Evolutionary conservation across 2,329 filamentous ascomycete species (phyloP), one percentile per base, ranked within the genome.

Genomic region (Macrophomina tecta): DNA sequence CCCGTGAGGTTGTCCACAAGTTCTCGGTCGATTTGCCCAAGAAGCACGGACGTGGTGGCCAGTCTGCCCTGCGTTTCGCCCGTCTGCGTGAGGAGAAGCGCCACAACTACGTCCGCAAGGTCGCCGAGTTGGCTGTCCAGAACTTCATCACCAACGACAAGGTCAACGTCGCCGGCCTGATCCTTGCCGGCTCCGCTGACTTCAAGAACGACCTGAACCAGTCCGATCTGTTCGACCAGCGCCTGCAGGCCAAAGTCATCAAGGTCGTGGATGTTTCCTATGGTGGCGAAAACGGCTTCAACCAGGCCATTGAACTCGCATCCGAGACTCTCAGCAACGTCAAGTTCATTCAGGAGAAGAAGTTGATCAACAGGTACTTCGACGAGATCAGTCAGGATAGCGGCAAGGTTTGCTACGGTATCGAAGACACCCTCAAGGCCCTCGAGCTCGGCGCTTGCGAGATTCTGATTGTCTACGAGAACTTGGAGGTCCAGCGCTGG

Each of bases 331-430:
- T 99, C 56, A 92, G 94, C 82, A 99, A 98, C 78, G 95, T 99
- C 87, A 99, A 99, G 84, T 99, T 99, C 81, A 97, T 99, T 79
- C 95, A 99, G 82, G 95, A 99, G 87, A 99, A 99, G 91, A 99
- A 97, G 85, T 89, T 99, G 70, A 99, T 99, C 77, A 94, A 94
- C 79, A 93, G 92, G 79, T 99, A 99, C 86, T 99, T 99, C 75
- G 94, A 99, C 79, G 94, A 99, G 82, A 98, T 99, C 76, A 97
- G 93, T 79, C 93, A 97, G 82, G 95, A 99, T 78, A 97, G 91
- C 63, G 95, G 95, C 73, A 95, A 93, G 78, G 90, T 99, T 73
- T 99, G 95, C 85, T 99, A 99, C 80, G 93, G 95, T 85, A 90
- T 99, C 69, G 95, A 98, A 1, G 96, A 99, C 79, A 99, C 95